Evolutionary conservation across 2,329 filamentous ascomycete genomes (phyloP), one percentile per base, ranked within the genome.

Genomic region (Rachicladosporium sp.): DNA sequence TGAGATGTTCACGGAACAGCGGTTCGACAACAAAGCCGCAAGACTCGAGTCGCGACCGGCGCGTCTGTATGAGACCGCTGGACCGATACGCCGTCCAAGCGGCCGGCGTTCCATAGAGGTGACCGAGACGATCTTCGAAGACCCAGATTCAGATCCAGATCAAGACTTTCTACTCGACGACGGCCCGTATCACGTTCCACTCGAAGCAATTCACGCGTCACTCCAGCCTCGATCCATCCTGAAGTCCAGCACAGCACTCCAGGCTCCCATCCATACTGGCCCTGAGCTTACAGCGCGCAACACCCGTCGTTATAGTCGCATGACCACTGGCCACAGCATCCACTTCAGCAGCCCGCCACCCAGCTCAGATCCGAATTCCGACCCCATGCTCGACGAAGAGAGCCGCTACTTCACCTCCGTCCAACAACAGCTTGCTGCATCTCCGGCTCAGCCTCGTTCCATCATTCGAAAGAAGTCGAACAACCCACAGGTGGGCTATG

Each of bases 261-360:
- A 41, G 13, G 40, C 47, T 9, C 35, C 40, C 27, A 41, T 23
- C 23, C 40, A 32, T 11, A 49, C 31, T 8, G 13, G 38, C 31
- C 41, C 44, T 3, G 45, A 48, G 32, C 39, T 46, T 13, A 55
- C 53, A 4, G 45, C 43, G 6, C 43, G 45, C 11, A 56, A 56
- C 38, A 55, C 51, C 3, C 45, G 50, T 13, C 48, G 51, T 19
- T 56, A 57, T 42, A 54, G 50, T 43, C 41, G 23, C 9, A 40
- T 47, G 34, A 11, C 23, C 23, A 8, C 23, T 6, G 7, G 6
- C 7, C 23, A 27, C 7, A 27, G 23, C 7, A 27, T 8, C 23
- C 6, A 27, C 31, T 33, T 15, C n/a, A 11, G 11, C 31, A 33
- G 13, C 11, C 9, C n/a, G 5, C 6, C 5, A 6, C 31, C n/a